Base-by-base conservation (phyloP, 1,284 basidiomycete genomes). In the Ganoderma meredithae region DNA sequence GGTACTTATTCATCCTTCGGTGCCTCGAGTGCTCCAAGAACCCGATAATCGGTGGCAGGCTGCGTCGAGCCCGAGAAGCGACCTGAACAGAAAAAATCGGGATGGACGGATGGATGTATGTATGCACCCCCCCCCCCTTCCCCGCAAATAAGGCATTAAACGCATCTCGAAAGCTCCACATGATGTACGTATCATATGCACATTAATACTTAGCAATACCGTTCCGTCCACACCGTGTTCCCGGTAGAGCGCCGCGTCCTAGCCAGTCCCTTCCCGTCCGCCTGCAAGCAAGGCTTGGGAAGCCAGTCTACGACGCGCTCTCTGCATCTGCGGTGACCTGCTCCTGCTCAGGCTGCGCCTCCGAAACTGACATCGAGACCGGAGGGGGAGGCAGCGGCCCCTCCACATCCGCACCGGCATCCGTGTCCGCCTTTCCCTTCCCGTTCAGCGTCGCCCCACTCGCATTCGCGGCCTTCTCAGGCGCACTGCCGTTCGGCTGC, bases 221-320 rank as follows among this genome's bases (percentile, higher is more conserved):
- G 31, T 33, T 22, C 55, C 55, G 12, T 58, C 55, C 15, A 33
- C 8, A 19, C 8, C 31, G 17, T 39, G 27, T 13, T 31, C 31
- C 31, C 52, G 52, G 6, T 22, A 49, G 55, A 58, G 55, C 55
- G 36, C 55, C 55, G 55, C 33, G 55, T 39, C 55, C 55, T 58
- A 39, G 55, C 19, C 19, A 12, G 17, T 33, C 31, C 31, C 33
- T 39, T 39, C 4, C 33, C 31, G 19, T 39, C 55, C 17, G 10
- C 8, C 13, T 31, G n/a, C 52, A 13, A 33, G 55, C 17, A 58
- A 39, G 33, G 27, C 27, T 31, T 31, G 27, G 27, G 56, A 33
- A 55, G 8, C 44, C 64, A 55, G 8, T 56, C 64, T 65, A 65
- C 64, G 64, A 65, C 64, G 58, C 47, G 36, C 59, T 59, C 58